A percentile compares a stretch with the other conserved stretches of the same genome.
Evolutionary conservation across 331 rosid genomes (phyloP).

Genomic region (Phaseolus coccineus): DNA sequence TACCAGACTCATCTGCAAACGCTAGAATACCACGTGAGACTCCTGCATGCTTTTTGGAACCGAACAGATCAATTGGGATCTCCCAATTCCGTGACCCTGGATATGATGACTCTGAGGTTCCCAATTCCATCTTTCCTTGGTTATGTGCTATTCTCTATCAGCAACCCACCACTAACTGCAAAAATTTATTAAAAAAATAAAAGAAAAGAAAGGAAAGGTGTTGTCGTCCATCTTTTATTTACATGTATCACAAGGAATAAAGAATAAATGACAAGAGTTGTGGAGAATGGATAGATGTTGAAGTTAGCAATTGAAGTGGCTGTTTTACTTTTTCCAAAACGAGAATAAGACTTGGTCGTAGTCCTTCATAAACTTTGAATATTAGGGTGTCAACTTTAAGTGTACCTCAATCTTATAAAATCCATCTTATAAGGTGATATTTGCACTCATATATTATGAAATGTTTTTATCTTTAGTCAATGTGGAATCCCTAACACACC

Average conservation of each 20-base stretch:
- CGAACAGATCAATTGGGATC: constrained; percentile 85
- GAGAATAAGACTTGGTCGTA: background rate
- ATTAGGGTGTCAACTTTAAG: no score
- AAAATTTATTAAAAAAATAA: background rate
- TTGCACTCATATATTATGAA: no score
- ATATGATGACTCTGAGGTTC: constrained; percentile 36
- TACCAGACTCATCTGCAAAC: constrained; percentile 56
- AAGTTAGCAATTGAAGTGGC: background rate
- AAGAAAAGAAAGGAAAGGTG: background rate
- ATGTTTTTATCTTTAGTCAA: no score
- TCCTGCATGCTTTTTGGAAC: constrained; percentile 70
- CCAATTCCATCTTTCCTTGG: constrained; percentile 42
- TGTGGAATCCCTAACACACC: no score
- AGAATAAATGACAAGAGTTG: background rate
- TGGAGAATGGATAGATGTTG: background rate
- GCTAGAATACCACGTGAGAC: constrained; percentile 60
- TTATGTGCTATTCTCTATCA: background rate
- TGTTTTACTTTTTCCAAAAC: background rate
- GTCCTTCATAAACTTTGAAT: no score
- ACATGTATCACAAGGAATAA: background rate
- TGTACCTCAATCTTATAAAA: no score
- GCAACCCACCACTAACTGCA: background rate
- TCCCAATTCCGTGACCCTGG: constrained; percentile 41
- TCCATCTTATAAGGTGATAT: no score
- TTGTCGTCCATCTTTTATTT: background rate